phyloP scores from a whole-genome alignment of 2,329 filamentous ascomycete species.

The Penicillium occitanis region DNA sequence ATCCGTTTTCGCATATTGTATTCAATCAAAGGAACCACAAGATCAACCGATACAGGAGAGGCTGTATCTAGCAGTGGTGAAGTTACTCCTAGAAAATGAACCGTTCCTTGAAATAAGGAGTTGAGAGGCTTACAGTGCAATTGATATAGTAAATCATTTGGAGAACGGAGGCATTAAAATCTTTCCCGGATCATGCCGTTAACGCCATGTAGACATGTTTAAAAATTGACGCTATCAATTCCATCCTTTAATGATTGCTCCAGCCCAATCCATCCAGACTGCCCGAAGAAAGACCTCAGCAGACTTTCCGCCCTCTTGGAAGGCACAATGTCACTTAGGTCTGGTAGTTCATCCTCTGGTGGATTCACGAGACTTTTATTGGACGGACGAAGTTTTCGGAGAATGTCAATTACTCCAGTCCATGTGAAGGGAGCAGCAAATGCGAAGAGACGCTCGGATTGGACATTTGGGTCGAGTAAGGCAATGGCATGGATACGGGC shows the following conservation, averaged over 20 bases:
- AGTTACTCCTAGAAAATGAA: not conserved
- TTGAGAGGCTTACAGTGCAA: no score
- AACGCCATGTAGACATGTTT: not conserved
- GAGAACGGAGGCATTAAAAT: not conserved
- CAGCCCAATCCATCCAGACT: conserved; percentile 30
- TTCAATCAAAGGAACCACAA: not conserved
- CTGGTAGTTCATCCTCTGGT: conserved; percentile 26
- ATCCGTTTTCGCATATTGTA: not conserved
- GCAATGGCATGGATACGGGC: conserved; percentile 55
- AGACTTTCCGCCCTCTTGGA: conserved; percentile 31
- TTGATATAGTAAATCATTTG: no score
- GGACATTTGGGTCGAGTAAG: conserved; percentile 46
- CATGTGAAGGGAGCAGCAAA: conserved; percentile 51
- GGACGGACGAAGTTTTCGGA: conserved; percentile 43
- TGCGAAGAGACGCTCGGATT: conserved; percentile 54
- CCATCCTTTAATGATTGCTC: conserved; percentile 25
- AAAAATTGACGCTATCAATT: conserved; percentile 10
- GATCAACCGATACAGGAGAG: not conserved
- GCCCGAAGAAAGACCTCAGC: conserved; percentile 31
- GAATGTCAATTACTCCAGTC: conserved; percentile 42
- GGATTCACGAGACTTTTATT: conserved; percentile 34
- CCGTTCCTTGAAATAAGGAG: no score
- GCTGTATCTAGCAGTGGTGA: not conserved
- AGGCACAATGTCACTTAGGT: conserved; percentile 28
- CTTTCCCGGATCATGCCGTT: not conserved